Evolutionary conservation across 306 rosid species (phyloP).

Genomic region (Calophaca sinica): DNA sequence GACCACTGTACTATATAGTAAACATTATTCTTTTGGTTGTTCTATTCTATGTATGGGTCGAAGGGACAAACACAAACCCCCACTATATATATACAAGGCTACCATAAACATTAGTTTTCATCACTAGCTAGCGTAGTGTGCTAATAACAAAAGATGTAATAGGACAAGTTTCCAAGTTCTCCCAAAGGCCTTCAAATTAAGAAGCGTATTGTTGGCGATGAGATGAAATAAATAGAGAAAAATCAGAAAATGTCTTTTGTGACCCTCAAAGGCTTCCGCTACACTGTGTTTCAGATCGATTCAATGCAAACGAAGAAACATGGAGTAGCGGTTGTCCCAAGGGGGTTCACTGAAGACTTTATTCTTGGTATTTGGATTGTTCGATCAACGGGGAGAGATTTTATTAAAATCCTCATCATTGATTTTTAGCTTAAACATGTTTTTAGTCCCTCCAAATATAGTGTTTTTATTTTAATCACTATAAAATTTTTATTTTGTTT

Average conservation of each 20-base stretch:
- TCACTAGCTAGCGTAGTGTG: background rate
- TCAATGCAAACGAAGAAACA: background rate
- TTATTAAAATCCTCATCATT: background rate
- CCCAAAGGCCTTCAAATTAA: background rate
- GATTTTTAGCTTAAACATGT: too few species aligned
- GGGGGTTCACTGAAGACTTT: slow-evolving; percentile 14
- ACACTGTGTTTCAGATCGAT: background rate
- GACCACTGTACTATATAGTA: background rate
- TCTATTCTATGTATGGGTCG: background rate
- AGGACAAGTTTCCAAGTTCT: background rate
- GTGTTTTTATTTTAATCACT: too few species aligned
- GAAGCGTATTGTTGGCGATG: background rate
- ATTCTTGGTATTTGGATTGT: background rate
- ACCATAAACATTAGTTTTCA: slow-evolving; percentile 15
- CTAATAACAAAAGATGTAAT: background rate
- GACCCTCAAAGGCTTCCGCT: slow-evolving; percentile 45
- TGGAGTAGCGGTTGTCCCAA: slow-evolving; percentile 15
- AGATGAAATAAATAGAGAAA: background rate
- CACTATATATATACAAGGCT: slow-evolving; percentile 23
- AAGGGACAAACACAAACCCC: background rate
- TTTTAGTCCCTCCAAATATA: too few species aligned
- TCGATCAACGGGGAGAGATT: background rate
- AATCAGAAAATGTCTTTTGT: slow-evolving; percentile 16
- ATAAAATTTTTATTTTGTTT: too few species aligned
- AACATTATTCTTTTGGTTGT: slow-evolving; percentile 3